phyloP scores from a whole-genome alignment of 2,329 filamentous ascomycete genomes.

The Exserohilum rostratum region DNA sequence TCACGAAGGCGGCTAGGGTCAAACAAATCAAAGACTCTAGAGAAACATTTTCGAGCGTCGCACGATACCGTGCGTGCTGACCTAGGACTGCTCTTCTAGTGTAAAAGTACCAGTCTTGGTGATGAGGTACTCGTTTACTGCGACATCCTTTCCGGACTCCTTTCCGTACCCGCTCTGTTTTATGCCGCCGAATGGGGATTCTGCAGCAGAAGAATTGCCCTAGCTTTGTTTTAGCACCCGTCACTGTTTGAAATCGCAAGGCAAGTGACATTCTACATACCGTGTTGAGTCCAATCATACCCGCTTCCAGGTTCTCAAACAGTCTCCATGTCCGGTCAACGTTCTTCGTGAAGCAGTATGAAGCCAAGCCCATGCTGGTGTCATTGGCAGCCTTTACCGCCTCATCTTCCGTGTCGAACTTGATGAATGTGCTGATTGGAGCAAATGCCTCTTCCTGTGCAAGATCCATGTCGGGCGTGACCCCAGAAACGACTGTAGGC shows the following conservation, averaged over 20 bases:
- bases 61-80: not conserved
- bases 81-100: slow-evolving; percentile 50
- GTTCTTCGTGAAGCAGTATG: slow-evolving; percentile 72
- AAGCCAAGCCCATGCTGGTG: slow-evolving; percentile 68
- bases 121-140: slow-evolving; percentile 66
- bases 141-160: slow-evolving; percentile 70
- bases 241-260: not conserved
- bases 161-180: slow-evolving; percentile 73
- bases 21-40: slow-evolving; percentile 1
- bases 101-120: slow-evolving; percentile 71
- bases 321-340: slow-evolving; percentile 69
- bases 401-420: slow-evolving; percentile 70
- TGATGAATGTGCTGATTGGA: slow-evolving; percentile 67
- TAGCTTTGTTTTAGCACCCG: slow-evolving; percentile 14
- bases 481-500: slow-evolving; percentile 67
- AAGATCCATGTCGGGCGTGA: slow-evolving; percentile 64
- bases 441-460: slow-evolving; percentile 69
- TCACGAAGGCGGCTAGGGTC: not conserved
- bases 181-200: slow-evolving; percentile 71
- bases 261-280: slow-evolving; percentile 37
- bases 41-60: slow-evolving; percentile 1
- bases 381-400: slow-evolving; percentile 65
- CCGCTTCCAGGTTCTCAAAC: slow-evolving; percentile 70
- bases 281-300: slow-evolving; percentile 73
- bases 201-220: slow-evolving; percentile 69